phyloP scores from a whole-genome alignment of 495 filamentous ascomycete genomes.

The Echria macrotheca region DNA sequence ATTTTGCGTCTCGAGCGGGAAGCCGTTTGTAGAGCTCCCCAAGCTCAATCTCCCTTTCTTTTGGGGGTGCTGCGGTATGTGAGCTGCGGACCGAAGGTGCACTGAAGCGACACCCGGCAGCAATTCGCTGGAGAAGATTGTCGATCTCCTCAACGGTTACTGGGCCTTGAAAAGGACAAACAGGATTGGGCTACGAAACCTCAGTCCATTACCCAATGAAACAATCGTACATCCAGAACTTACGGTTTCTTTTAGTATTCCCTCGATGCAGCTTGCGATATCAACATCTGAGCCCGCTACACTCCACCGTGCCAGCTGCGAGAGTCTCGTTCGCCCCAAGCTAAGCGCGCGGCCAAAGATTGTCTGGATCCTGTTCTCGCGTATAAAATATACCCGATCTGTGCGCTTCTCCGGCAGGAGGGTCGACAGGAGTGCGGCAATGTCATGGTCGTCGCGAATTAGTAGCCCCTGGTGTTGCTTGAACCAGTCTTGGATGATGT shows the following conservation, averaged over 20 bases:
- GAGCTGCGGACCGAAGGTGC: slow-evolving; percentile 54
- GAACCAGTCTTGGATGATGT: slow-evolving; percentile 57
- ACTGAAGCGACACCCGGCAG: slow-evolving; percentile 63
- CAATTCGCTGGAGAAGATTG: slow-evolving; percentile 53
- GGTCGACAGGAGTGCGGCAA: slow-evolving; percentile 60
- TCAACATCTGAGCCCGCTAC: slow-evolving; percentile 52
- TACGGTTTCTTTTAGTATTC: slow-evolving; percentile 59
- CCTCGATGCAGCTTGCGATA: slow-evolving; percentile 63
- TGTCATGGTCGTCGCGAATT: slow-evolving; percentile 45
- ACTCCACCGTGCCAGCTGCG: slow-evolving; percentile 58
- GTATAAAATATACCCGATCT: slow-evolving; percentile 69
- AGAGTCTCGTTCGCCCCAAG: slow-evolving; percentile 53
- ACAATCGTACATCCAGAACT: slow-evolving; percentile 26
- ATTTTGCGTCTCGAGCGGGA: slow-evolving; percentile 72
- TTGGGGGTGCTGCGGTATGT: slow-evolving; percentile 25
- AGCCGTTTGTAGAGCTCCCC: slow-evolving; percentile 54
- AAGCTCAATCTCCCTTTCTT: slow-evolving; percentile 43
- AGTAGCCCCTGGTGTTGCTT: slow-evolving; percentile 45
- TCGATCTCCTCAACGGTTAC: slow-evolving; percentile 76
- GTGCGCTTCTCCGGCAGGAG: slow-evolving; percentile 68
- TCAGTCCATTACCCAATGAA: not conserved
- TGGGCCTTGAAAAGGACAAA: slow-evolving; percentile 26
- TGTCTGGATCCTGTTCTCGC: slow-evolving; percentile 52
- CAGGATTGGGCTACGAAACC: slow-evolving; percentile 32
- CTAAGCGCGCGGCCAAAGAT: slow-evolving; percentile 59